phyloP scores from a whole-genome alignment of 1,284 basidiomycete genomes.

The Ustilago sp. region DNA sequence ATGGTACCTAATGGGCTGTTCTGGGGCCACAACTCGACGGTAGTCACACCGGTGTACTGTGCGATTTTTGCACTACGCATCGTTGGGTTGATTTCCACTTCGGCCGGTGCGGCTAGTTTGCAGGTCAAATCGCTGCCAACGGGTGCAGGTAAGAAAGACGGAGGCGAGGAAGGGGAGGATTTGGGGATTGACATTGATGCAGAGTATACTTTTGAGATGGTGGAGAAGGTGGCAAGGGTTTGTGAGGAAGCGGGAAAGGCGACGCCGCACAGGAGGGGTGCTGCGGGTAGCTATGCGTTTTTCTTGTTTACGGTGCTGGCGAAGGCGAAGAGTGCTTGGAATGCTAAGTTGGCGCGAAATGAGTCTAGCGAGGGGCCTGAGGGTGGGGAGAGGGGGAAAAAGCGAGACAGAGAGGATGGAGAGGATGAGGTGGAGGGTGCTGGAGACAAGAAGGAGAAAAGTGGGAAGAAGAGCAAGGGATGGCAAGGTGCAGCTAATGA shows the following conservation, averaged over 20 bases:
- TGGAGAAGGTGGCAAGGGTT: constrained; percentile 44
- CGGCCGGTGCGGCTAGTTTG: constrained; percentile 14
- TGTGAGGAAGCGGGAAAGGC: constrained; percentile 52
- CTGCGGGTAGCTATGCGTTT: constrained; percentile 52
- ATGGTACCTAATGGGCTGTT: constrained; percentile 47
- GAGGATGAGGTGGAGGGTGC: background rate
- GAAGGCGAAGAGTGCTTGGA: constrained; percentile 41
- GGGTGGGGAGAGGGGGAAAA: constrained; percentile 9
- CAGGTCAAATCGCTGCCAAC: constrained; percentile 17
- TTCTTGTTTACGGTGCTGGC: constrained; percentile 48
- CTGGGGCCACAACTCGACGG: constrained; percentile 52
- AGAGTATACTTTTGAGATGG: constrained; percentile 52
- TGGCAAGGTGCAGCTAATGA: background rate
- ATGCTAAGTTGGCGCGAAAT: constrained; percentile 21
- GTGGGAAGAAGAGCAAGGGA: constrained; percentile 4
- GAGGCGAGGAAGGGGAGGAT: constrained; percentile 26
- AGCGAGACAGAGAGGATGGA: constrained; percentile 12
- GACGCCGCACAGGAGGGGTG: constrained; percentile 45
- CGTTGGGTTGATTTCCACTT: constrained; percentile 33
- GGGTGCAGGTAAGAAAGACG: constrained; percentile 8
- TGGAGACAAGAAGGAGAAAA: constrained; percentile 14
- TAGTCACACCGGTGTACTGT: constrained; percentile 56
- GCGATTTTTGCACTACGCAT: constrained; percentile 56
- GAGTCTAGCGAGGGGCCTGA: background rate
- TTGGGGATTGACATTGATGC: constrained; percentile 42